Conservation (phyloP, 805 yeast species). For the Lachancea waltii region DNA sequence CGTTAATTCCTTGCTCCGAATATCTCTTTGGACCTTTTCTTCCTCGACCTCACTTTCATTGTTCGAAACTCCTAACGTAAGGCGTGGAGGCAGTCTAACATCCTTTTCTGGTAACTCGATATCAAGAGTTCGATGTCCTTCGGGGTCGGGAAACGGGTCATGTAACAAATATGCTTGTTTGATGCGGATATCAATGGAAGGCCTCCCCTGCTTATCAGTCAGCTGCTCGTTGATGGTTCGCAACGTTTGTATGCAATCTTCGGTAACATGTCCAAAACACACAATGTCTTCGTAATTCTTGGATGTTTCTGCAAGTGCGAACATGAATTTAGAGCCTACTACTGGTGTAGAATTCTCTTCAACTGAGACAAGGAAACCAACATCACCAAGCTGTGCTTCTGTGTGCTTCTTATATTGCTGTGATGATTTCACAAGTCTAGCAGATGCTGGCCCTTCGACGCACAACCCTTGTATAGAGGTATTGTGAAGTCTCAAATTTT, state of each 20-base stretch:
- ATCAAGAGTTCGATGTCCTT: slow-evolving; percentile 19
- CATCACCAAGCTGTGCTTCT: slow-evolving; percentile 4
- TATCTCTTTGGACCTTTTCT: slow-evolving; percentile 25
- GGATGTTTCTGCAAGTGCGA: slow-evolving; percentile 11
- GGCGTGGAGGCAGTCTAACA: slow-evolving; percentile 27
- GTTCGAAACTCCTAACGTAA: slow-evolving; percentile 8
- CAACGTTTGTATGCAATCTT: slow-evolving; percentile 44
- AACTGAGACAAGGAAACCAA: slow-evolving; percentile 15
- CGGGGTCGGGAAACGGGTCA: slow-evolving; percentile 45
- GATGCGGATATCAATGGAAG: slow-evolving; percentile 46
- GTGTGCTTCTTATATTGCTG: background rate
- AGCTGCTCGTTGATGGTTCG: slow-evolving; percentile 38
- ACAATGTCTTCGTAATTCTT: slow-evolving; percentile 13
- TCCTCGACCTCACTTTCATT: slow-evolving; percentile 17
- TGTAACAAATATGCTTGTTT: slow-evolving; percentile 44
- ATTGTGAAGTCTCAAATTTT: slow-evolving; percentile 14
- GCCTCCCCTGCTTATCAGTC: slow-evolving; percentile 37
- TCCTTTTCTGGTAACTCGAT: slow-evolving; percentile 35
- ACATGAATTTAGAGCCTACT: slow-evolving; percentile 20
- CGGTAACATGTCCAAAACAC: slow-evolving; percentile 43
- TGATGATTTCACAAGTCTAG: slow-evolving; percentile 17
- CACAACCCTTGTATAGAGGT: slow-evolving; percentile 20
- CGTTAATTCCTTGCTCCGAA: slow-evolving; percentile 45
- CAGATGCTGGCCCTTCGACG: slow-evolving; percentile 32
- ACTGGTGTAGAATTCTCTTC: slow-evolving; percentile 23